phyloP scores from a whole-genome alignment of 805 yeast species.

The Ogataea ganodermae region DNA sequence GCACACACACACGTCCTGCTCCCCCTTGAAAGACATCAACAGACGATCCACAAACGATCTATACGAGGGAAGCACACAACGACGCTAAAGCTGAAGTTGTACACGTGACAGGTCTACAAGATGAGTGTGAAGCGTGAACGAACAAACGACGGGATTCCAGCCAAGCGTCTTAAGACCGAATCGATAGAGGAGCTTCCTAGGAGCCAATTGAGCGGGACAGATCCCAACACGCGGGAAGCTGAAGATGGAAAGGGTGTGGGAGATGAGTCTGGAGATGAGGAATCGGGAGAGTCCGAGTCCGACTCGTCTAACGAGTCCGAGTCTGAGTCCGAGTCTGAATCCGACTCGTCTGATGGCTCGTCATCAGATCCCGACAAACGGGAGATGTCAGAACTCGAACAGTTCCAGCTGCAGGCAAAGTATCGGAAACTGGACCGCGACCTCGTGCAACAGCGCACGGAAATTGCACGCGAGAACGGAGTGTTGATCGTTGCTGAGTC shows the following conservation, averaged over 20 bases:
- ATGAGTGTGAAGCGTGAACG: neutral
- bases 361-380: slow-evolving; percentile 11
- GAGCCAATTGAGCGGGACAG: neutral
- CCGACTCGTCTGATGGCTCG: slow-evolving; percentile 9
- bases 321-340: slow-evolving; percentile 13
- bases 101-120: too few species aligned
- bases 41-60: too few species aligned
- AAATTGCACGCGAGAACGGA: slow-evolving; percentile 61
- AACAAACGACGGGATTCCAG: neutral
- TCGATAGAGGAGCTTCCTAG: neutral
- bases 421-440: slow-evolving; percentile 30
- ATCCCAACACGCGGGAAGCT: slow-evolving; percentile 7
- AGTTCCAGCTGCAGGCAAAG: slow-evolving; percentile 27
- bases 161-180: neutral
- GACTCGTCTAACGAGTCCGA: slow-evolving; percentile 9
- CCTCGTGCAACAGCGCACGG: slow-evolving; percentile 42
- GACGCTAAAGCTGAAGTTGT: too few species aligned
- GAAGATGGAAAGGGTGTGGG: slow-evolving; percentile 14
- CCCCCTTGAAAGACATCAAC: too few species aligned
- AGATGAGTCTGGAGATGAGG: slow-evolving; percentile 13
- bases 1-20: too few species aligned
- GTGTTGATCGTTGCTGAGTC: slow-evolving; percentile 47
- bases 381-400: slow-evolving; percentile 29
- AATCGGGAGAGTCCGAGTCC: neutral
- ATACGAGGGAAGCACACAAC: too few species aligned